Evolutionary conservation across 139 green algal species (phyloP).

Genomic region (Chara braunii): DNA sequence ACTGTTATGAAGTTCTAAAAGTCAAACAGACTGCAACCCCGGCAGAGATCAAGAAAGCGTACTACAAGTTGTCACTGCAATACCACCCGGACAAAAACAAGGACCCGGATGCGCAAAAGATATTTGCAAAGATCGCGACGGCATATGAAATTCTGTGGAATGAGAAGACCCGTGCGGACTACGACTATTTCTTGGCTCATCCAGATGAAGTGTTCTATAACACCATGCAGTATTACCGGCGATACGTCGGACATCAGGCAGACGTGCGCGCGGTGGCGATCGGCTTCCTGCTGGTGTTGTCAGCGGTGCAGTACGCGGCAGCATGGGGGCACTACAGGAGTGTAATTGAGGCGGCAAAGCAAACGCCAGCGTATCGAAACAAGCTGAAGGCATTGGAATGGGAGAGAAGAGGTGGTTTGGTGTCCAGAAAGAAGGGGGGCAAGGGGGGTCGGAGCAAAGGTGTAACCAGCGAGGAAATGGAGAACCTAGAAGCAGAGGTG

Average conservation of each 20-base stretch:
- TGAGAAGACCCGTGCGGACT: slow-evolving; percentile 26
- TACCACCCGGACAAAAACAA: slow-evolving; percentile 39
- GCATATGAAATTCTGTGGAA: slow-evolving; percentile 36
- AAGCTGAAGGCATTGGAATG: slow-evolving; percentile 20
- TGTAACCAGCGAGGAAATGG: neutral
- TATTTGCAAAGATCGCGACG: slow-evolving; percentile 31
- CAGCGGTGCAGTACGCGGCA: slow-evolving; percentile 27
- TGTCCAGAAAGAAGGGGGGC: slow-evolving; percentile 5
- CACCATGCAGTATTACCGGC: slow-evolving; percentile 26
- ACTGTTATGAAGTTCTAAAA: slow-evolving; percentile 14
- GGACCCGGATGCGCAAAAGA: slow-evolving; percentile 17
- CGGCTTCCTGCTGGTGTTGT: slow-evolving; percentile 18
- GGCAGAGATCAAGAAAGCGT: slow-evolving; percentile 36
- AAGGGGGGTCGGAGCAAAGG: slow-evolving; percentile 12
- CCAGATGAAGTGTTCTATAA: slow-evolving; percentile 40
- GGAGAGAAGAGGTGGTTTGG: slow-evolving; percentile 6
- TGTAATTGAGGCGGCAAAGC: slow-evolving; percentile 33
- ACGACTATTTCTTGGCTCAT: slow-evolving; percentile 34
- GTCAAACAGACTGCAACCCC: slow-evolving; percentile 23
- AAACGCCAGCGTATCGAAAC: slow-evolving; percentile 32
- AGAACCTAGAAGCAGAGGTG: slow-evolving; percentile 8
- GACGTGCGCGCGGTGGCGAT: slow-evolving; percentile 24
- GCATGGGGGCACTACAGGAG: too few relatives aligned
- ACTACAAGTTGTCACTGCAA: slow-evolving; percentile 39
- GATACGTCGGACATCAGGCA: slow-evolving; percentile 18